Base-by-base conservation (phyloP, 371 early-diverging fungal genomes). In the Zopfochytrium polystomum region DNA sequence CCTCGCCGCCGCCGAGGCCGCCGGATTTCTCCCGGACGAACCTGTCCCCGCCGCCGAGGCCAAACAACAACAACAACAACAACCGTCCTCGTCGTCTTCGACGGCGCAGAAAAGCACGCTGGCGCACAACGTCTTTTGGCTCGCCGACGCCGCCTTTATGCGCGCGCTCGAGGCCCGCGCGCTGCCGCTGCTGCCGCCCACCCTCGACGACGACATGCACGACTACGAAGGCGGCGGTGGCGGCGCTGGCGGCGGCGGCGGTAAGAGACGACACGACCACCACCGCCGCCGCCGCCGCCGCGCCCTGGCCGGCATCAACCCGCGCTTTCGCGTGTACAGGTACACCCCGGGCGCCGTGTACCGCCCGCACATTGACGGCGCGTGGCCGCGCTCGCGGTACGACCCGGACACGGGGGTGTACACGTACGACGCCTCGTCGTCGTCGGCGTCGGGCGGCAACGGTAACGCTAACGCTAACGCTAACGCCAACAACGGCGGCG, bases 61-160 rank as follows among this genome's bases (percentile, higher is more conserved):
- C n/a, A n/a, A n/a, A n/a, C n/a, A n/a, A n/a, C n/a, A 68, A 66
- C 44, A 80, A 77, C 6, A 57, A 63, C 20, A 68, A 72, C 26
- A 66, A 71, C 15, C 54, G n/a, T n/a, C n/a, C n/a, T n/a, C n/a
- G n/a, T n/a, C n/a, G n/a, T n/a, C n/a, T n/a, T n/a, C n/a, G n/a
- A n/a, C n/a, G n/a, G n/a, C n/a, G n/a, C n/a, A n/a, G n/a, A n/a
- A n/a, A n/a, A 58, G 32, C 34, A 54, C 25, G 58, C 52, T 81
- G 48, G 83, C 83, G 1, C 80, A 81, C 70, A 80, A 80, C 70
- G 72, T 83, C 44, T 78, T 83, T 63, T 81, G 80, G 81, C 72
- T 81, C 51, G 82, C 78, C 0, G 81, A 83, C 55, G 60, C 71
- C 13, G 68, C 72, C 74, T 81, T 53, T 78, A 72, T 53, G 62